These are phyloP conservation scores for Saururus chinensis DNA, from an alignment of 164 flowering plant genomes.

Conservation along the genomic window DNA sequence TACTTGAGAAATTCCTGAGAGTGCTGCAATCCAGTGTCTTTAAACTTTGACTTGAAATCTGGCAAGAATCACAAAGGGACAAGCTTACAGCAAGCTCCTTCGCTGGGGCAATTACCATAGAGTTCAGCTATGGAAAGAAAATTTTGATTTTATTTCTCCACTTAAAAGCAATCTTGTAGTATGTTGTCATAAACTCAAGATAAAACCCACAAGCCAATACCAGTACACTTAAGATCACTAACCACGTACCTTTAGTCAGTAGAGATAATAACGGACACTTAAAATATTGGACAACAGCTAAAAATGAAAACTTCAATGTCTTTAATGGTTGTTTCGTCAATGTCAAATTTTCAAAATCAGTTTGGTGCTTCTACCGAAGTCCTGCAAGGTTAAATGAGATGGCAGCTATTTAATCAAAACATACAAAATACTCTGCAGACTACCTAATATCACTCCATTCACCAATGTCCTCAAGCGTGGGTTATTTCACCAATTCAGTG, in stretches of 20 bases:
- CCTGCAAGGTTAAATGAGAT: conserved; percentile 26
- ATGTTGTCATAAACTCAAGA: too few species aligned
- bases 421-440: too few species aligned
- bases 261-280: conserved; percentile 41
- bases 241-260: conserved; percentile 56
- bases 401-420: background rate
- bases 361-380: conserved; percentile 39
- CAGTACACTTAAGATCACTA: conserved; percentile 34
- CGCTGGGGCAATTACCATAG: conserved; percentile 69
- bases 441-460: too few species aligned
- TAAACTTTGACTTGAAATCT: too few species aligned
- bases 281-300: conserved; percentile 43
- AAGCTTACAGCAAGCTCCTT: conserved; percentile 37
- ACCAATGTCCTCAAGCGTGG: too few species aligned
- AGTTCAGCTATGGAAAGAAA: too few species aligned
- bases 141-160: too few species aligned
- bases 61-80: background rate
- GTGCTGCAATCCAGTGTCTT: conserved; percentile 45
- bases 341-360: conserved; percentile 60
- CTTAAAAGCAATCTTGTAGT: too few species aligned
- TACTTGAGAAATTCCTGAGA: conserved; percentile 51
- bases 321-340: too few species aligned
- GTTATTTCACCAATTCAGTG: too few species aligned
- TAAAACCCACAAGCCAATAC: conserved; percentile 24
- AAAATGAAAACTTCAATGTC: conserved; percentile 50